Percentiles rank a stretch among this genome's conserved stretches.
Evolutionary conservation across 495 filamentous ascomycete species (phyloP).

Genomic region (Penicillium waksmanii): DNA sequence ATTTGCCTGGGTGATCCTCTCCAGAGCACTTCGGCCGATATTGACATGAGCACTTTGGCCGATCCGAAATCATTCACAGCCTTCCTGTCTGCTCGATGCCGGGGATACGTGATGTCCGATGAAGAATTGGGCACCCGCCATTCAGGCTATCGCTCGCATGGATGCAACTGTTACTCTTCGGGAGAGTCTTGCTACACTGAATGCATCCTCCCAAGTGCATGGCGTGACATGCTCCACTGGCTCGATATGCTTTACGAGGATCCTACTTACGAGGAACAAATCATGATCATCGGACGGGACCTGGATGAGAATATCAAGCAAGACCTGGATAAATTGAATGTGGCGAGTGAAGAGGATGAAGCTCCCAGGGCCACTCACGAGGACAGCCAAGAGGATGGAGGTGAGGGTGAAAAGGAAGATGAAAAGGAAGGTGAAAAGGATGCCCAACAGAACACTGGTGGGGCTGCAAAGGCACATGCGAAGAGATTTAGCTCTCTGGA

Average conservation of each 20-base stretch:
- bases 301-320: neutral
- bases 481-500: neutral
- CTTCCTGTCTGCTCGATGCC: constrained; percentile 55
- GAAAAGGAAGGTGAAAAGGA: neutral
- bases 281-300: constrained; percentile 3
- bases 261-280: constrained; percentile 32
- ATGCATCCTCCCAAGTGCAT: constrained; percentile 45
- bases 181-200: constrained; percentile 45
- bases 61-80: constrained; percentile 32
- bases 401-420: neutral
- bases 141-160: constrained; percentile 39
- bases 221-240: constrained; percentile 46
- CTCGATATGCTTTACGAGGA: constrained; percentile 39
- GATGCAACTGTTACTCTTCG: constrained; percentile 54
- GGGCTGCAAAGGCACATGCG: neutral
- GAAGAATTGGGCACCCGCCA: constrained; percentile 52
- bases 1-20: constrained; percentile 43
- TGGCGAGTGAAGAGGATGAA: neutral
- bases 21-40: constrained; percentile 21
- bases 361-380: neutral
- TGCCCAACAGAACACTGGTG: neutral
- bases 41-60: constrained; percentile 15
- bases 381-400: neutral
- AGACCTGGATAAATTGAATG: neutral
- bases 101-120: constrained; percentile 61